Base-by-base conservation (phyloP, 2,329 filamentous ascomycete species). In the Fusarium dlaminii region DNA sequence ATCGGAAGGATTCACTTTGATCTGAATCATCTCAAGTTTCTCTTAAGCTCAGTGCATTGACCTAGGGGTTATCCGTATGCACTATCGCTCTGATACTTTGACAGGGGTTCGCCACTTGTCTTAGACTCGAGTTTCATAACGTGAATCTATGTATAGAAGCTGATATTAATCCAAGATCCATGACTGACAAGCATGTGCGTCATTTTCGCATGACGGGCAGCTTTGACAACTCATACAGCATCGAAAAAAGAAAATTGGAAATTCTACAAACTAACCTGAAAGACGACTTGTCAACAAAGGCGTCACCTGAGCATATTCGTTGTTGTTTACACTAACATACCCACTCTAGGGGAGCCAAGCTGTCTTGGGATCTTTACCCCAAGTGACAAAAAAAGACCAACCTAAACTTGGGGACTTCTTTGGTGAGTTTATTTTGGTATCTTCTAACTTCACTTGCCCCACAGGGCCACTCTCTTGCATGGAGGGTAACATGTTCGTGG, bases 41-140 rank as follows among this genome's bases (percentile, higher is more conserved):
- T 42, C 17, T 37, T 40, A 27, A 48, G 43, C 34, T 39, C 37
- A 32, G 58, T 56, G 66, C 60, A 65, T 70, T 55, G 68, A 46
- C 63, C 54, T 45, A 43, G 52, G 66, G 67, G 40, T 27, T 37
- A 48, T 17, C 45, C 45, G 14, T 17, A 54, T 43, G 60, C 59
- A 48, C 55, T 48, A 49, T 70, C 42, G 13, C 45, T 48, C 46
- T 60, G 46, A 43, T 40, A 54, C 39, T 39, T n/a, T 59, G 37
- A 30, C 66, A 70, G 60, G 67, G 67, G 52, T 70, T 62, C n/a
- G 36, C 66, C 67, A 40, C 51, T 39, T 70, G 67, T 70, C 67
- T 70, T 43, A 70, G 67, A 70, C 52, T 37, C 46, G 27, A 48
- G 67, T 70, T 66, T 70, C 46, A 66, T 43, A 55, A 63, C 15